phyloP scores from a whole-genome alignment of 768 basidiomycete genomes.

The Tubosaeta sp. region DNA sequence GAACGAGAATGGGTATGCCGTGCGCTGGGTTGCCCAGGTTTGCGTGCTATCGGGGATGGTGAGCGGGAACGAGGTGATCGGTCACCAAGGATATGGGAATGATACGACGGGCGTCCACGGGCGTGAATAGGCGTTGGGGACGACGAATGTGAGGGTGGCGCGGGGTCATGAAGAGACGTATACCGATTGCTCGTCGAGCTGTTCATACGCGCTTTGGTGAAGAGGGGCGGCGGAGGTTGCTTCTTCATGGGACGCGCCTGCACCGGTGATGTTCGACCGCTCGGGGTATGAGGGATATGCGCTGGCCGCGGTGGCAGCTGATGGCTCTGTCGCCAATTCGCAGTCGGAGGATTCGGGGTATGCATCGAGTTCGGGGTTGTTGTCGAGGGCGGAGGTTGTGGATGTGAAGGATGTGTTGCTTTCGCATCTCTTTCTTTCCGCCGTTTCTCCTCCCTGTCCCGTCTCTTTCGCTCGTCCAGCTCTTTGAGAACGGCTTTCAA shows the following conservation, averaged over 20 bases:
- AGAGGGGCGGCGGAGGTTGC: slow-evolving; percentile 14
- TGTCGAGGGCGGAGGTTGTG: slow-evolving; percentile 13
- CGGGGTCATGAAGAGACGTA: slow-evolving; percentile 17
- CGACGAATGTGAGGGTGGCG: slow-evolving; percentile 28
- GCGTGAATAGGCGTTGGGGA: slow-evolving; percentile 33
- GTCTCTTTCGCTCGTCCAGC: slow-evolving; percentile 47
- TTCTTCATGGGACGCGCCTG: slow-evolving; percentile 30
- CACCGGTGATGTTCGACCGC: slow-evolving; percentile 26
- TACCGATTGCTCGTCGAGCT: slow-evolving; percentile 23
- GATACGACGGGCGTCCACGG: slow-evolving; percentile 26
- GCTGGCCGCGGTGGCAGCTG: slow-evolving; percentile 29
- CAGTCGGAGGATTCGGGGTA: slow-evolving; percentile 20
- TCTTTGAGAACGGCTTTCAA: slow-evolving; percentile 64
- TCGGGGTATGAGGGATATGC: slow-evolving; percentile 18
- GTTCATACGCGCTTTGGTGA: slow-evolving; percentile 27
- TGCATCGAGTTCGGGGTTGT: slow-evolving; percentile 27
- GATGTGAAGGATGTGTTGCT: slow-evolving; percentile 10
- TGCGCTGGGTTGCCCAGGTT: slow-evolving; percentile 32
- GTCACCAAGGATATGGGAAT: slow-evolving; percentile 14
- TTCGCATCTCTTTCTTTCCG: slow-evolving; percentile 34
- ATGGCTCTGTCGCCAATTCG: slow-evolving; percentile 22
- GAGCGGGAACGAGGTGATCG: slow-evolving; percentile 30
- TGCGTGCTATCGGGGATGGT: slow-evolving; percentile 40
- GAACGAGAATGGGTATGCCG: slow-evolving; percentile 22
- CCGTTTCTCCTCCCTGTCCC: slow-evolving; percentile 46